A percentile compares a stretch with the other conserved stretches of the same genome.
Conservation (phyloP, 2,329 filamentous ascomycete species). For the Gnomoniopsis sp. region DNA sequence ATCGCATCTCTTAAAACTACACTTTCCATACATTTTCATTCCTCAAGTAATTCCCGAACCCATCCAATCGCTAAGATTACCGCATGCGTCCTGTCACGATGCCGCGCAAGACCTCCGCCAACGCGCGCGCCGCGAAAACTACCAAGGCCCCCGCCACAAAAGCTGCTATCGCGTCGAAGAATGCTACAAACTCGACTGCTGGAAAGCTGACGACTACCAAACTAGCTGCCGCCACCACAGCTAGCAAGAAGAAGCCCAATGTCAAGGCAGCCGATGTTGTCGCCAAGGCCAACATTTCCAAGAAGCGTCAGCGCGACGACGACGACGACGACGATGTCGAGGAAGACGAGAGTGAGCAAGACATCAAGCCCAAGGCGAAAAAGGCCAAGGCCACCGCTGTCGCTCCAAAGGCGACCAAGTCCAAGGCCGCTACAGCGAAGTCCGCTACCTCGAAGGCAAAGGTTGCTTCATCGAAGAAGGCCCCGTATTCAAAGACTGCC, state of each 20-base stretch:
- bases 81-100: not conserved
- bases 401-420: not conserved
- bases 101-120: not conserved
- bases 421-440: conserved; percentile 11
- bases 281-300: conserved; percentile 11
- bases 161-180: conserved; percentile 13
- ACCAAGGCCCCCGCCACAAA: conserved; percentile 3
- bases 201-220: not conserved
- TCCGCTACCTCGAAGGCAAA: conserved; percentile 14
- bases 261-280: not conserved
- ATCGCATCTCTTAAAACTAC: not conserved
- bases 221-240: conserved; percentile 2
- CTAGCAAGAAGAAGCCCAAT: conserved; percentile 9
- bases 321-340: conserved; percentile 21
- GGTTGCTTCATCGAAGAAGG: conserved; percentile 17
- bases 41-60: not conserved
- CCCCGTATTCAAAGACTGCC: conserved; percentile 23
- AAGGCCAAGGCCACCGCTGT: conserved; percentile 1
- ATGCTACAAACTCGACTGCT: not conserved
- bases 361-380: not conserved
- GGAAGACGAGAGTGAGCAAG: not conserved
- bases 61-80: not conserved
- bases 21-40: not conserved
- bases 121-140: not conserved
- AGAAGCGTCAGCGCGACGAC: conserved; percentile 46